Percentiles rank a stretch among this genome's conserved stretches.
These are phyloP conservation scores for Petrea volubilis DNA, from an alignment of 257 asterid species.

Conservation along the genomic window DNA sequence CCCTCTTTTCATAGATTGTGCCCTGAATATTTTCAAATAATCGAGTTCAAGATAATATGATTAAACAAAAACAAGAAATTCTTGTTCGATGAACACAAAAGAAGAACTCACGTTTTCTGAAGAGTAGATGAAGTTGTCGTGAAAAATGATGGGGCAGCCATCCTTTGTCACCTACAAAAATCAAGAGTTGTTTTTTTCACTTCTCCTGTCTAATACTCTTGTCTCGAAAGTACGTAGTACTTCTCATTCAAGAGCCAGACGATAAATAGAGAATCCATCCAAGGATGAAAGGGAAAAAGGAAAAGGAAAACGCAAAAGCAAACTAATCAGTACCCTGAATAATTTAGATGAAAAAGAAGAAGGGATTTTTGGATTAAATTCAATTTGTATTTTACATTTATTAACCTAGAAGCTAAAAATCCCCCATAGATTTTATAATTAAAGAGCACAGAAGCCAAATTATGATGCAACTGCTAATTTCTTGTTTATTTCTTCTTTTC, in stretches of 20 bases:
- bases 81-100: not conserved
- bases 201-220: constrained; percentile 51
- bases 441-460: not conserved
- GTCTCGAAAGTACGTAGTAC: constrained; percentile 42
- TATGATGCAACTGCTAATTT: not conserved
- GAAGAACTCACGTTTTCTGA: constrained; percentile 58
- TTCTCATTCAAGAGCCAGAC: constrained; percentile 44
- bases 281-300: constrained; percentile 19
- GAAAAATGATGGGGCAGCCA: constrained; percentile 88
- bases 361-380: not conserved
- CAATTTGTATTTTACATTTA: not conserved
- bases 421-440: not conserved
- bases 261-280: constrained; percentile 31
- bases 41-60: not conserved
- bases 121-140: constrained; percentile 85
- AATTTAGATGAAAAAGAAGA: not conserved
- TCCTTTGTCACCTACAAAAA: constrained; percentile 89
- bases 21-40: constrained; percentile 45
- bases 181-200: constrained; percentile 38
- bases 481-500: too few relatives aligned
- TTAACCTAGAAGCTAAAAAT: not conserved
- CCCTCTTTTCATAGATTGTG: constrained; percentile 62
- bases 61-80: not conserved
- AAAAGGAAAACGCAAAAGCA: constrained; percentile 14
- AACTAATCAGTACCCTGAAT: constrained; percentile 41